Percentiles rank a stretch among this genome's conserved stretches.
Conservation (phyloP, 305 asterid species). For the Fraxinus dipetala region DNA sequence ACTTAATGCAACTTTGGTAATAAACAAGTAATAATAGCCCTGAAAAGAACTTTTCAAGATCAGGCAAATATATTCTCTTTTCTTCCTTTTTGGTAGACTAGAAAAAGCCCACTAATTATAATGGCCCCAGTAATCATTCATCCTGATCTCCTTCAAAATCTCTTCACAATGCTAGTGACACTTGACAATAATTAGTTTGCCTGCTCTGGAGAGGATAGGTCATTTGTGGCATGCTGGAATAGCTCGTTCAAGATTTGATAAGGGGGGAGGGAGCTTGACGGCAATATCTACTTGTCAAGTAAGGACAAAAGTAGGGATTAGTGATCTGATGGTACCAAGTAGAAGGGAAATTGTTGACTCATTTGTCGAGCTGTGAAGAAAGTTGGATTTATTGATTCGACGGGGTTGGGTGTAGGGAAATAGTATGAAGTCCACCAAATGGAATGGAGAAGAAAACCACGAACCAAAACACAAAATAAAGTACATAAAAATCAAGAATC, state of each 20-base stretch:
- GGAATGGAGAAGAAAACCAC: too few species aligned
- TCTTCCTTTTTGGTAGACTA: conserved; percentile 25
- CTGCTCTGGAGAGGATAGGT: background rate
- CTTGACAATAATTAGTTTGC: conserved; percentile 16
- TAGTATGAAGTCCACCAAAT: too few species aligned
- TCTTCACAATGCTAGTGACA: conserved; percentile 8
- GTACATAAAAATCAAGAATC: too few species aligned
- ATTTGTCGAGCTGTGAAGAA: background rate
- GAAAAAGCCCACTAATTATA: conserved; percentile 28
- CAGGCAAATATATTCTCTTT: conserved; percentile 34
- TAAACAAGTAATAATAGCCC: conserved; percentile 19
- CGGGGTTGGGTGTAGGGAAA: background rate
- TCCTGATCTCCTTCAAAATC: conserved; percentile 4
- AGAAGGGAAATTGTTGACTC: background rate
- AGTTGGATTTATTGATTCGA: background rate
- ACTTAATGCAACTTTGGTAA: conserved; percentile 19
- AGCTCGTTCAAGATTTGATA: background rate
- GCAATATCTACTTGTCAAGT: background rate
- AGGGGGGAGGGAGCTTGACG: background rate
- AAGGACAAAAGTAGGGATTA: background rate
- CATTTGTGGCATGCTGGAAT: background rate
- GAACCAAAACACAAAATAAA: too few species aligned
- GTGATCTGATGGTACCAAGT: background rate
- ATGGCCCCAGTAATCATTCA: conserved; percentile 31
- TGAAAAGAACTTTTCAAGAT: conserved; percentile 30